Evolutionary conservation across 1,284 basidiomycete genomes (phyloP).

Genomic region (Pyrrhoderma noxium): DNA sequence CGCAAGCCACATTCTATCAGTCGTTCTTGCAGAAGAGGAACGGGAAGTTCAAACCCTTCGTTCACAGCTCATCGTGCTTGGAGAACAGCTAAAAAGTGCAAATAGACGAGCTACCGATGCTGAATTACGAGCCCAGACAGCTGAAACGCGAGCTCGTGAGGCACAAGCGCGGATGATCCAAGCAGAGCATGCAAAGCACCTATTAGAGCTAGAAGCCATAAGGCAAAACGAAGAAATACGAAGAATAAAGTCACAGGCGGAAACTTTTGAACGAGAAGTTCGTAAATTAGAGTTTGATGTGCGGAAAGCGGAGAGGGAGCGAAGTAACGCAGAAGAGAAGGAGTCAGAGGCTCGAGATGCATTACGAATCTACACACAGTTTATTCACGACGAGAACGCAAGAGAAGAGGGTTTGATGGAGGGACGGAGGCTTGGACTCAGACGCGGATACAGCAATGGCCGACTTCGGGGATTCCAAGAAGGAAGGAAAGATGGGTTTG

Average conservation of each 20-base stretch:
- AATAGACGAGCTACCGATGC: conserved; percentile 45
- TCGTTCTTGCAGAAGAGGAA: conserved; percentile 56
- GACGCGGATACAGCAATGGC: conserved; percentile 35
- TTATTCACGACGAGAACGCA: conserved; percentile 41
- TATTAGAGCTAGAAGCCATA: conserved; percentile 38
- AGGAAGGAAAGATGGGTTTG: conserved; percentile 31
- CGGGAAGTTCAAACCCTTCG: conserved; percentile 51
- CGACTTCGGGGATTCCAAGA: conserved; percentile 38
- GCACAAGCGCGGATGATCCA: conserved; percentile 30
- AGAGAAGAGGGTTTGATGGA: conserved; percentile 41
- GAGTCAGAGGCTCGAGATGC: conserved; percentile 41
- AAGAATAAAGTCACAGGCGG: conserved; percentile 41
- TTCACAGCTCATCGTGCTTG: conserved; percentile 43
- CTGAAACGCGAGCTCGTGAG: conserved; percentile 44
- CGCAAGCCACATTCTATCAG: conserved; percentile 28
- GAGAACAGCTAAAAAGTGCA: conserved; percentile 51
- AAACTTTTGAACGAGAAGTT: conserved; percentile 43
- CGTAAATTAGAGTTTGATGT: conserved; percentile 38
- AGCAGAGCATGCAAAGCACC: conserved; percentile 42
- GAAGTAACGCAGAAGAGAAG: conserved; percentile 40
- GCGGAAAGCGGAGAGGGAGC: conserved; percentile 35
- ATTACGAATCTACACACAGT: conserved; percentile 39
- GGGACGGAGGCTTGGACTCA: conserved; percentile 30
- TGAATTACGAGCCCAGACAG: conserved; percentile 42
- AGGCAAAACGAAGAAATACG: conserved; percentile 43